phyloP scores from a whole-genome alignment of 768 basidiomycete genomes.

The Leccinum fibrillosum region DNA sequence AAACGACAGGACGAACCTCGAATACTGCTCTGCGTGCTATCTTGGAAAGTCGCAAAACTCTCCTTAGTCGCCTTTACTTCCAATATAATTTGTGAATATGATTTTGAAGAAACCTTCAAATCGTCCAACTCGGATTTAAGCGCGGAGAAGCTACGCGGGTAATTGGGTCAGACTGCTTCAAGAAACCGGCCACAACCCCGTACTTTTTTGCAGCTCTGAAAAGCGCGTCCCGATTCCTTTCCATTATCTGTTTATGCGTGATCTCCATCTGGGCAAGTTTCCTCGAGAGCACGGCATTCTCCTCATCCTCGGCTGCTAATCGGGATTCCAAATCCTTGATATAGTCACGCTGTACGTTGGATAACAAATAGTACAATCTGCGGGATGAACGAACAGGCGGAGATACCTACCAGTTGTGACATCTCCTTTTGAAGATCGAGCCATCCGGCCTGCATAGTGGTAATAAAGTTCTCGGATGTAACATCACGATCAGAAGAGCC shows the following conservation, averaged over 20 bases:
- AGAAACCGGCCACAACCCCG: neutral
- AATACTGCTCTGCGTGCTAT: slow-evolving; percentile 17
- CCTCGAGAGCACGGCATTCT: slow-evolving; percentile 9
- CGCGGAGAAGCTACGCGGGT: slow-evolving; percentile 22
- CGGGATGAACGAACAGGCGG: neutral
- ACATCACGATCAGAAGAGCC: neutral
- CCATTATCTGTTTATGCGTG: slow-evolving; percentile 9
- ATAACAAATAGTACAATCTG: neutral
- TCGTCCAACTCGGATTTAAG: slow-evolving; percentile 30
- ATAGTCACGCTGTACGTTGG: slow-evolving; percentile 15
- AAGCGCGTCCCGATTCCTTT: slow-evolving; percentile 19
- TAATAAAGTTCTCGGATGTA: slow-evolving; percentile 1
- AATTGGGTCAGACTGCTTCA: neutral
- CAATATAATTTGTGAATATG: slow-evolving; percentile 18
- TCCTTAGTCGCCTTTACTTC: slow-evolving; percentile 27
- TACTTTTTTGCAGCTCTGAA: slow-evolving; percentile 20
- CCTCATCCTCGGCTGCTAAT: slow-evolving; percentile 16
- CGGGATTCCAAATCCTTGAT: slow-evolving; percentile 19
- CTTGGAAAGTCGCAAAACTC: slow-evolving; percentile 24
- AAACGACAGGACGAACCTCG: slow-evolving; percentile 22
- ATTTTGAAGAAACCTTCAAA: slow-evolving; percentile 24
- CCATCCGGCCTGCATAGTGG: neutral
- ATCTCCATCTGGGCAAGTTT: slow-evolving; percentile 13
- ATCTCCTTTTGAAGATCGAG: slow-evolving; percentile 10
- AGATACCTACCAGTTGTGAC: slow-evolving; percentile 9